phyloP scores from a whole-genome alignment of 768 basidiomycete genomes.

The Collybia nuda region DNA sequence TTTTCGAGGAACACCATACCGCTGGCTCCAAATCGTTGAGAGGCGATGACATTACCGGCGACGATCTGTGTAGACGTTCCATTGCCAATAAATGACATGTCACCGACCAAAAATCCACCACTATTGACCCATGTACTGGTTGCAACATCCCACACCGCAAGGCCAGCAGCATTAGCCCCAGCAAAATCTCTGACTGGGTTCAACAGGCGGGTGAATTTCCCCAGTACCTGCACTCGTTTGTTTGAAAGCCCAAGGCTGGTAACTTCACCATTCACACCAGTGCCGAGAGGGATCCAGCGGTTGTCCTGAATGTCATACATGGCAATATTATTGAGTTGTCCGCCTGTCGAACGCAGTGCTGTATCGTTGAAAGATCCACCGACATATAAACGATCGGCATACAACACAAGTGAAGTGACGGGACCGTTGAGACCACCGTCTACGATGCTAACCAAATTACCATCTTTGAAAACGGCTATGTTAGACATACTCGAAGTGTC shows the following conservation, averaged over 20 bases:
- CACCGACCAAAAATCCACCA: constrained; percentile 73
- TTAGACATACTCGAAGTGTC: constrained; percentile 61
- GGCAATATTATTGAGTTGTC: constrained; percentile 59
- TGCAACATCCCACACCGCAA: constrained; percentile 73
- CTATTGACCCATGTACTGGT: constrained; percentile 67
- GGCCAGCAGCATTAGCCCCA: constrained; percentile 50
- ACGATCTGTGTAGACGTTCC: constrained; percentile 65
- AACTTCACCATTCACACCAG: constrained; percentile 80
- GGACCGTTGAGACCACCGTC: constrained; percentile 77
- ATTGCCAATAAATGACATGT: constrained; percentile 69
- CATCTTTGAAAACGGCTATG: constrained; percentile 68
- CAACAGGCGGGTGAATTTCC: constrained; percentile 66
- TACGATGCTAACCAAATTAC: constrained; percentile 50
- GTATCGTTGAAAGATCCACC: constrained; percentile 90
- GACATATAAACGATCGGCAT: constrained; percentile 69
- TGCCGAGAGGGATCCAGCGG: constrained; percentile 67
- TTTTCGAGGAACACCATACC: constrained; percentile 82
- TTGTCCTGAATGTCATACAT: constrained; percentile 66
- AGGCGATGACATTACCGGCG: constrained; percentile 62
- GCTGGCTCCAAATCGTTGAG: constrained; percentile 66
- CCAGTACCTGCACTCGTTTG: constrained; percentile 61
- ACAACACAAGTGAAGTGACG: constrained; percentile 66
- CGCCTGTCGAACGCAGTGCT: constrained; percentile 45
- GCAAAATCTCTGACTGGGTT: constrained; percentile 27
- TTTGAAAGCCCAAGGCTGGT: constrained; percentile 50